These are phyloP conservation scores for Penicillium samsonianum DNA, from an alignment of 495 filamentous ascomycete species.

Conservation along the genomic window DNA sequence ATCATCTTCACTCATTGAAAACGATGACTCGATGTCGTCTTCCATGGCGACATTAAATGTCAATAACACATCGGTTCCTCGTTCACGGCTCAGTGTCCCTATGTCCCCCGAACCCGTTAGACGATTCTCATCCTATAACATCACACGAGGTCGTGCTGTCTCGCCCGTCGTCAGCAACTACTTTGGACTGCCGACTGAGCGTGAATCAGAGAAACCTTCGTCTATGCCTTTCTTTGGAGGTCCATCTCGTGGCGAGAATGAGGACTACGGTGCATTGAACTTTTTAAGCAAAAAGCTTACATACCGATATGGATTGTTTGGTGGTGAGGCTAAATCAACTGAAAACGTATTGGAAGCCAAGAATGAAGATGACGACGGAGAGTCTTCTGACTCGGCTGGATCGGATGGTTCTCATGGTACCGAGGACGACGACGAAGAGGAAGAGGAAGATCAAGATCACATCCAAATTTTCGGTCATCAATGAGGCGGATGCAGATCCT, in stretches of 20 bases:
- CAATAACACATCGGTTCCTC: constrained; percentile 35
- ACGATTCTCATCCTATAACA: constrained; percentile 38
- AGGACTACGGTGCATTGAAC: constrained; percentile 57
- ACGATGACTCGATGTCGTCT: constrained; percentile 27
- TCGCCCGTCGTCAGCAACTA: constrained; percentile 47
- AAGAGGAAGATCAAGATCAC: constrained; percentile 56
- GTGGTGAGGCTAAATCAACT: constrained; percentile 30
- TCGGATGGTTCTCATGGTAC: constrained; percentile 31
- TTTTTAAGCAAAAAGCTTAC: constrained; percentile 58
- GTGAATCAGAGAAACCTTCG: constrained; percentile 35
- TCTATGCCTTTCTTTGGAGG: constrained; percentile 42
- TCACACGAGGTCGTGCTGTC: constrained; percentile 44
- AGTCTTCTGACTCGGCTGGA: constrained; percentile 17
- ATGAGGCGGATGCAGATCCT: constrained; percentile 24
- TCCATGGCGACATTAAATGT: constrained; percentile 34
- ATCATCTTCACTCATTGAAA: constrained; percentile 31
- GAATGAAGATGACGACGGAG: constrained; percentile 40
- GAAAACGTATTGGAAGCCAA: constrained; percentile 34
- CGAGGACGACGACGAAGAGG: constrained; percentile 50
- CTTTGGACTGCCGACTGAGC: constrained; percentile 46
- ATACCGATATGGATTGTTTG: constrained; percentile 45
- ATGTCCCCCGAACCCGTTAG: constrained; percentile 27
- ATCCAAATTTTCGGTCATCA: constrained; percentile 75
- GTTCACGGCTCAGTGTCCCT: constrained; percentile 31
- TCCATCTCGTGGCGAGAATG: constrained; percentile 36